A percentile compares a stretch with the other conserved stretches of the same genome.
Conservation (phyloP, 2,329 filamentous ascomycete genomes). For the Dothideomycetes sp. region DNA sequence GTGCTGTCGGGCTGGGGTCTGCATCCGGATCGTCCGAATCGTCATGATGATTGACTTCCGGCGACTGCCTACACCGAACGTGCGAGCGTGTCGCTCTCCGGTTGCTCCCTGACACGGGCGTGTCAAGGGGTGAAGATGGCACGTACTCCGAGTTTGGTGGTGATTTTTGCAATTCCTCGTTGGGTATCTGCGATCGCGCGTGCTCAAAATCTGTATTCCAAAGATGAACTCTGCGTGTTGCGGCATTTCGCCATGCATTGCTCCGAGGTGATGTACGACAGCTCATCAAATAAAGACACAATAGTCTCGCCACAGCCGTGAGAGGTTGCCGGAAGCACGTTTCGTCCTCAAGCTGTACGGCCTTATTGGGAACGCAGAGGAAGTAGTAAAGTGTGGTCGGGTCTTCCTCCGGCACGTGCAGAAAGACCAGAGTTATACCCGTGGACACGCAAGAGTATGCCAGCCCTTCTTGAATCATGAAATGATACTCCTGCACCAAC, state of each 20-base stretch:
- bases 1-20: neutral
- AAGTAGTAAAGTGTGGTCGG: constrained; percentile 23
- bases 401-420: constrained; percentile 19
- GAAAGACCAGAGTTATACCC: constrained; percentile 18
- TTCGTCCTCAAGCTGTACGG: constrained; percentile 15
- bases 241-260: constrained; percentile 10
- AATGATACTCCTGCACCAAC: constrained; percentile 23
- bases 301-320: neutral
- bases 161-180: constrained; percentile 6
- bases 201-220: constrained; percentile 11
- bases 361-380: constrained; percentile 21
- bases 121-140: constrained; percentile 6
- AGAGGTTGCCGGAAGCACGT: constrained; percentile 9
- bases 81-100: neutral
- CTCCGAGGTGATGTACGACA: constrained; percentile 9
- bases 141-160: constrained; percentile 7
- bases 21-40: neutral
- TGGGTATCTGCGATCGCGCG: constrained; percentile 8
- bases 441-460: constrained; percentile 23
- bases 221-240: neutral
- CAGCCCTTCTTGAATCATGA: constrained; percentile 25
- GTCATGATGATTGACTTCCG: neutral
- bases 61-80: neutral
- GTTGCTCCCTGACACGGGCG: neutral
- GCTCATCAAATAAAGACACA: constrained; percentile 2